These are phyloP conservation scores for Brachypodium distachyon DNA, from an alignment of 202 grass and related monocot genomes.

Conservation along the genomic window DNA sequence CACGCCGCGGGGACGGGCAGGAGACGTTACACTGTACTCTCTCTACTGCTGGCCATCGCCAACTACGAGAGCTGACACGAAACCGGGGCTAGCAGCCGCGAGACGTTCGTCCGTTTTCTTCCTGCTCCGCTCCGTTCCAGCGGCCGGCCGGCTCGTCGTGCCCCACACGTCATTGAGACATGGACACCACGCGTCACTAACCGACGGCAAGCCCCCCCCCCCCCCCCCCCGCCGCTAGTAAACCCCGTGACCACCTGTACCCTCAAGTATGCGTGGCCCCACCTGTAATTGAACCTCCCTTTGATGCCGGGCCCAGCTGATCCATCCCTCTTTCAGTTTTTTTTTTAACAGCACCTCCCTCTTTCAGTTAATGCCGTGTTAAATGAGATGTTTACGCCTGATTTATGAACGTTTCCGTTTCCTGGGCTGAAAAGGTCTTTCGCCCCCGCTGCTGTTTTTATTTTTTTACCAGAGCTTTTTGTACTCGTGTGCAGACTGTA, in stretches of 20 bases:
- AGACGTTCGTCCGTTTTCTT: too few species aligned
- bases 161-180: too few species aligned
- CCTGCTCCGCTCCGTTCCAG: too few species aligned
- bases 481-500: neutral
- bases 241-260: neutral
- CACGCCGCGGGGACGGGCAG: neutral
- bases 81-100: too few species aligned
- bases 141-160: neutral
- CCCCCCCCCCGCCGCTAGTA: neutral
- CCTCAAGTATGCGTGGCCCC: neutral
- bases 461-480: conserved; percentile 4
- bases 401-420: neutral
- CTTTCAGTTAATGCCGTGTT: conserved; percentile 11
- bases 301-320: neutral
- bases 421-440: neutral
- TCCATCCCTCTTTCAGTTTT: neutral
- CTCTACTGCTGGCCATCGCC: too few species aligned
- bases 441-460: neutral
- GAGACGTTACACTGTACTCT: neutral
- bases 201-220: too few species aligned
- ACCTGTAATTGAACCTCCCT: neutral
- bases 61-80: too few species aligned
- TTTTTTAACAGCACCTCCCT: too few species aligned
- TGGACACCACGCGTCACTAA: too few species aligned
- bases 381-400: conserved; percentile 3